These are phyloP conservation scores for Hortiboletus flavorubellus DNA, from an alignment of 768 basidiomycete species.

Conservation along the genomic window DNA sequence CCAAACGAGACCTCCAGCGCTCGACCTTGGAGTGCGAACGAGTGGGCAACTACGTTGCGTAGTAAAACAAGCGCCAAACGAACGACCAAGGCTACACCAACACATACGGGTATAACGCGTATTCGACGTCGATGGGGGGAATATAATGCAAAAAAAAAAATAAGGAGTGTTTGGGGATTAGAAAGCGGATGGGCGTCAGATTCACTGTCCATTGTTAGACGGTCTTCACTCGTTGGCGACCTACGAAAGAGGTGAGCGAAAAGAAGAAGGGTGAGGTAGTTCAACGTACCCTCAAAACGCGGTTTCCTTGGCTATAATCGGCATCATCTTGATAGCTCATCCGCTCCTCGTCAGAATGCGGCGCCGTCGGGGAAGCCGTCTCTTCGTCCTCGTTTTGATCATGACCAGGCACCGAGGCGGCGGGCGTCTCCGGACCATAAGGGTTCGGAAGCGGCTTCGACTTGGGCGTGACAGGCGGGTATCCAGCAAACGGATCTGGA, in stretches of 20 bases:
- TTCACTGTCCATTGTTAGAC: background rate
- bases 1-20: background rate
- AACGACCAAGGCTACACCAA: conserved; percentile 2
- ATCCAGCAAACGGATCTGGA: conserved; percentile 30
- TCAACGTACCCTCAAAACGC: conserved; percentile 28
- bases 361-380: background rate
- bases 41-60: background rate
- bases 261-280: background rate
- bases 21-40: background rate
- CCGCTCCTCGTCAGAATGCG: conserved; percentile 19
- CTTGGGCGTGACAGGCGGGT: conserved; percentile 11
- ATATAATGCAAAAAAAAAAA: background rate
- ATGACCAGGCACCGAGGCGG: conserved; percentile 9
- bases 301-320: conserved; percentile 28
- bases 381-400: conserved; percentile 15
- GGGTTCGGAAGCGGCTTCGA: conserved; percentile 21
- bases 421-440: conserved; percentile 1
- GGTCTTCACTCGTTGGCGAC: conserved; percentile 19
- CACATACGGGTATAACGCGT: background rate
- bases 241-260: conserved; percentile 1
- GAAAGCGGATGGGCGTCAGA: background rate
- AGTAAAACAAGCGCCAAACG: background rate
- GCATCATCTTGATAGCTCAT: conserved; percentile 31
- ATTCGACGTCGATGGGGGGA: background rate
- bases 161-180: background rate